These are phyloP conservation scores for Trichophyton rubrum DNA, from an alignment of 2,329 filamentous ascomycete species.

Conservation along the genomic window DNA sequence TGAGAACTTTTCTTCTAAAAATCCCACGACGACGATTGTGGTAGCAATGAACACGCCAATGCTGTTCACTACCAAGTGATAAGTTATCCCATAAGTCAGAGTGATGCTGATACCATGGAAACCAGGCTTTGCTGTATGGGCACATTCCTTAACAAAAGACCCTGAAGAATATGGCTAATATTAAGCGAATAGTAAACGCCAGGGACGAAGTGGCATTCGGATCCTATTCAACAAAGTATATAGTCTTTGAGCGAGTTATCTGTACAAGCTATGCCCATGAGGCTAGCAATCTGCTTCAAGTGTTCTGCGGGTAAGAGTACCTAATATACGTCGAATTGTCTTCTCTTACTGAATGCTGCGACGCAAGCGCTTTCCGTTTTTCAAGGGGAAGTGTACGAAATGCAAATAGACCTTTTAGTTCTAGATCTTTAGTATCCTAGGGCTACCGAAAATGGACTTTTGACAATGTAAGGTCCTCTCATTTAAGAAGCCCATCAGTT, in stretches of 20 bases:
- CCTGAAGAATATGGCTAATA: not conserved
- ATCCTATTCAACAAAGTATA: not conserved
- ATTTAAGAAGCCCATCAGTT: not conserved
- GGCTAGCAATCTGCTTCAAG: not conserved
- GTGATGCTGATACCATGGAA: not conserved
- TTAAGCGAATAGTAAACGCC: not conserved
- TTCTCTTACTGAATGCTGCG: not conserved
- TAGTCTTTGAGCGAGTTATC: not conserved
- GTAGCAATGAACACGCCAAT: not conserved
- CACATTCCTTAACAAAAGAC: not conserved
- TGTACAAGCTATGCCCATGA: not conserved
- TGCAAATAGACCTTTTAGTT: not conserved
- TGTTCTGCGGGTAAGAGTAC: not conserved
- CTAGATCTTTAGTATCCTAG: not conserved
- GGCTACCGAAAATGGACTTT: not conserved
- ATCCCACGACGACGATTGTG: not conserved
- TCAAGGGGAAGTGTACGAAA: not conserved
- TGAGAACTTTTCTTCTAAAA: not conserved
- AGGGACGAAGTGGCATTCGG: not conserved
- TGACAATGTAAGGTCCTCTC: not conserved
- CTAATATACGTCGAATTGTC: too few species aligned
- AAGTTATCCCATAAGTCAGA: not conserved
- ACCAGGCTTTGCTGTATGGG: not conserved
- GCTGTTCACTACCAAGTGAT: not conserved
- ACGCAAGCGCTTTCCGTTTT: not conserved